Base-by-base conservation (phyloP, 2,329 filamentous ascomycete species). In the Aspergillus brunneoviolaceus region DNA sequence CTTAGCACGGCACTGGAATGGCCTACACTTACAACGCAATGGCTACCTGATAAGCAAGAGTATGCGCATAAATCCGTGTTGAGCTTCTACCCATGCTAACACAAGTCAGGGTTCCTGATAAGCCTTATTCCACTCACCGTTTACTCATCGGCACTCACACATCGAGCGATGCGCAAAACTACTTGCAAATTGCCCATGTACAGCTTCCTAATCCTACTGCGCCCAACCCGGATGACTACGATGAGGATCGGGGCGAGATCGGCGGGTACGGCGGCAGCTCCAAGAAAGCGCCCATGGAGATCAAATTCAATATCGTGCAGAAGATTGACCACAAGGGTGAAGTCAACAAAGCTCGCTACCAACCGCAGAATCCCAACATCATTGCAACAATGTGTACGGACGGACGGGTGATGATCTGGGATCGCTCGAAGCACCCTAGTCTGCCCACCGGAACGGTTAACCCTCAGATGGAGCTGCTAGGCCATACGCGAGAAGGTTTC, bases 341-440 rank as follows among this genome's bases (percentile, higher is more conserved):
- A 77, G 92, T 99, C 74, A 99, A 99, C 84, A 99, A 98, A 81
- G 96, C 95, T 16, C 89, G 95, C 67, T 98, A 98, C 74, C 93
- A 97, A 77, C 95, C 95, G 12, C 94, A 98, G 75, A 99, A 99
- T 72, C 92, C 94, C 5, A 92, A 99, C 71, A 88, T 99, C 60
- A 96, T 99, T 69, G 95, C 95, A 3, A 97, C 95, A 0, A 88
- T 97, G 78, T 92, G 91, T 65, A 87, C 91, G 7, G 91, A 97
- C 74, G 90, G 91, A 63, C 89, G 87, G 66, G 90, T 97, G 48
- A 87, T 98, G 74, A 87, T 99, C 67, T 99, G 96, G 79, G 95
- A 99, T 79, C 89, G 94, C 66, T 96, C 94, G 56, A 98, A 97
- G 83, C 94, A 98, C 75, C 89, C 89, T 52, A 86, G 89, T 58